A percentile compares a stretch with the other conserved stretches of the same genome.
Conservation (phyloP, 2,329 filamentous ascomycete genomes). For the Neofusicoccum umdonicola region DNA sequence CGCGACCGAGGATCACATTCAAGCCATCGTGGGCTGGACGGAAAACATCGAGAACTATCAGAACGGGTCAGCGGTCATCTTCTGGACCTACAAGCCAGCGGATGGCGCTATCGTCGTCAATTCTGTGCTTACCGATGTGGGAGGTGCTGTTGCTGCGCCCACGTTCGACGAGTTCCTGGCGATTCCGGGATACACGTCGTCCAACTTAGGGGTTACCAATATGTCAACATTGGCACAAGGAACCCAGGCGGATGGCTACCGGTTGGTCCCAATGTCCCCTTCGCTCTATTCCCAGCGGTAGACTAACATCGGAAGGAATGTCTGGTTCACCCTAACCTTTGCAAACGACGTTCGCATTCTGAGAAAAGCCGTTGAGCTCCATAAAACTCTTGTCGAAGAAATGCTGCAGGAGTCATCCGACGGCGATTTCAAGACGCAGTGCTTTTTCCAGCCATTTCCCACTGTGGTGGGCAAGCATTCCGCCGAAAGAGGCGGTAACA, state of each 20-base stretch:
- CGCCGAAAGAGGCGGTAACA: conserved; percentile 38
- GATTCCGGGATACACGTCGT: conserved; percentile 26
- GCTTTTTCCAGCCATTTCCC: conserved; percentile 40
- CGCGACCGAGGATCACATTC: neutral
- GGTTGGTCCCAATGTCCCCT: conserved; percentile 7
- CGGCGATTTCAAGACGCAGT: conserved; percentile 34
- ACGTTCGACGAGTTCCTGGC: conserved; percentile 26
- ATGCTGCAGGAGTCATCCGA: conserved; percentile 28
- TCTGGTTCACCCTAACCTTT: conserved; percentile 26
- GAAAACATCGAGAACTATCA: conserved; percentile 23
- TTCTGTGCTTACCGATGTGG: conserved; percentile 21
- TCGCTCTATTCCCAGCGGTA: neutral
- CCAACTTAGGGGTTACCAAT: conserved; percentile 24
- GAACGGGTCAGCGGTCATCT: conserved; percentile 25
- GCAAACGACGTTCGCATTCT: conserved; percentile 35
- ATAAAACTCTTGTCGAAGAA: conserved; percentile 37
- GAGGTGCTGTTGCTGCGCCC: conserved; percentile 18
- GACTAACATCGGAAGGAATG: conserved; percentile 23
- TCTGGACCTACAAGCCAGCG: conserved; percentile 27
- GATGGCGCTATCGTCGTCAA: conserved; percentile 23
- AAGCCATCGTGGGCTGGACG: conserved; percentile 19
- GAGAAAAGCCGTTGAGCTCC: conserved; percentile 39
- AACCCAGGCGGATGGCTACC: conserved; percentile 23
- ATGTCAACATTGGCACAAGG: conserved; percentile 25
- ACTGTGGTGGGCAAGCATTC: conserved; percentile 36